Base-by-base conservation (phyloP, 345 rosid genomes). In the Euphorbia lathyris region DNA sequence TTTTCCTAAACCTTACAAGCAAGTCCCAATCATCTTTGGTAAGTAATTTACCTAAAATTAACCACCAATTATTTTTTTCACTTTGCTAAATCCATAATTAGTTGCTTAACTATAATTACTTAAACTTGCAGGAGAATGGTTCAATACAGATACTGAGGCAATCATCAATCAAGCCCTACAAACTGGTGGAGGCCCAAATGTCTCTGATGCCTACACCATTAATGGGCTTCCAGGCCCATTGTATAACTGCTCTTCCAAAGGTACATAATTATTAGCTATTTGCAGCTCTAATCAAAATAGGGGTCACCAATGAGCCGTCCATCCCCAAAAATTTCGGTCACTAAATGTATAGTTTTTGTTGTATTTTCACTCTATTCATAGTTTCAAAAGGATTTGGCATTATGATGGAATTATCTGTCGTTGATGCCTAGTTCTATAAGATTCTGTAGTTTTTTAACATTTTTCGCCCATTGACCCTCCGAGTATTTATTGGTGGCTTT, bases 181-280 rank as follows among this genome's bases (percentile, higher is more conserved):
- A 62, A 76, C 72, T 0, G 79, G 76, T 30, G 79, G 69, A 61
- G 79, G 79, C 4, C 72, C 79, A 55, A 76, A 76, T 67, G 79
- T 71, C 9, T 76, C 79, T n/a, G 72, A 76, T 7, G 79, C 76
- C n/a, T 71, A 67, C 48, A 67, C 76, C 0, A 71, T 76, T 16
- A 76, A 76, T 61, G 79, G 79, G 30, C 69, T 76, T 55, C 69
- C 72, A 9, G 79, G 79, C n/a, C 79, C 76, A 3, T 56, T 71
- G 12, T 76, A 67, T 11, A 76, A 76, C 36, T 76, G 79, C 60
- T 76, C 79, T 11, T 50, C 79, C n/a, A 53, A 71, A 67, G 76
- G 76, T 76, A 66, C 3, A 10, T 17, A 56, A 38, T 14, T 45
- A 4, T 45, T 34, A 34, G 38, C 38, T 34, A 34, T 34, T 34